phyloP scores from a whole-genome alignment of 352 stramenopile species.

The Phytophthora hybrid region DNA sequence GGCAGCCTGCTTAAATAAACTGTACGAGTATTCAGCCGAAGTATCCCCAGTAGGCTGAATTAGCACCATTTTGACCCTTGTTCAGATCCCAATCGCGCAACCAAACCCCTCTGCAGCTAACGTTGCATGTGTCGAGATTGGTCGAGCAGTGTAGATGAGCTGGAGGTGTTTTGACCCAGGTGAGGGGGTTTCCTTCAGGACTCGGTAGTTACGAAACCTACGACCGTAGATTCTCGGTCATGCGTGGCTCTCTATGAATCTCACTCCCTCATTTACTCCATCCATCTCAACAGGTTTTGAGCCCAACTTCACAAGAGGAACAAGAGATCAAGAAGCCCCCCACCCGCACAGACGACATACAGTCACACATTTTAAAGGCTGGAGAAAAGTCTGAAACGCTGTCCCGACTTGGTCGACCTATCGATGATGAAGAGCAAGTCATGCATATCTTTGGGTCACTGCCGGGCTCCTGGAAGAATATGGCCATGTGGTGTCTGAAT shows the following conservation, averaged over 20 bases:
- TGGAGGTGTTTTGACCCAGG: constrained; percentile 12
- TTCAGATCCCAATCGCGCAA: no score
- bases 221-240: background rate
- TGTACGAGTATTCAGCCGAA: no score
- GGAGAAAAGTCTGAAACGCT: constrained; percentile 17
- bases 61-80: no score
- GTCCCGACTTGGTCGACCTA: background rate
- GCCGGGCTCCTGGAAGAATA: constrained; percentile 12
- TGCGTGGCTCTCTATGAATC: background rate
- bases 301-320: no score
- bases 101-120: no score
- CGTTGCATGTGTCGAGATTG: constrained; percentile 16
- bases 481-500: constrained; percentile 20
- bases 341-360: no score
- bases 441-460: constrained; percentile 17
- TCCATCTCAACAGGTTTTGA: background rate
- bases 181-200: constrained; percentile 4
- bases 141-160: constrained; percentile 6
- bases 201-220: constrained; percentile 10
- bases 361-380: no score
- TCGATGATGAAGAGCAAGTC: constrained; percentile 20
- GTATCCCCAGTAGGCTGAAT: no score
- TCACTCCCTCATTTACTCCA: constrained; percentile 9
- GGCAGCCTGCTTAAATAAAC: no score
- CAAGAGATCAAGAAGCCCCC: no score